A percentile compares a stretch with the other conserved stretches of the same genome.
Conservation (phyloP, 176 grass and related monocot genomes). For the Bolboschoenus planiculmis region DNA sequence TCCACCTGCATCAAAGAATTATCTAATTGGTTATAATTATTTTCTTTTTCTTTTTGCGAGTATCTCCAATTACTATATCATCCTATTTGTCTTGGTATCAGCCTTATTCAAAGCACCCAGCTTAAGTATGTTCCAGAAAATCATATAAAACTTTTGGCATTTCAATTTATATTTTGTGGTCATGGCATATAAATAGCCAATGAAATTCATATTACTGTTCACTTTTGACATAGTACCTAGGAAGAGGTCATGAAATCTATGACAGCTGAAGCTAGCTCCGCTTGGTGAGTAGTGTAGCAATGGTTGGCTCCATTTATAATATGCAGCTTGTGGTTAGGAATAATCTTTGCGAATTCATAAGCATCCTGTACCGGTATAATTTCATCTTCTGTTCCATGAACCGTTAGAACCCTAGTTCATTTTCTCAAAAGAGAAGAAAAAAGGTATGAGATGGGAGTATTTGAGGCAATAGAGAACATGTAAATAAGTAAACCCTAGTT, state of each 20-base stretch:
- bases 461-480: neutral
- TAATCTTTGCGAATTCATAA: constrained; percentile 64
- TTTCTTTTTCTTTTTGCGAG: neutral
- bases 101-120: neutral
- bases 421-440: neutral
- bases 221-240: neutral
- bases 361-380: constrained; percentile 73
- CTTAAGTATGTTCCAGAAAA: neutral
- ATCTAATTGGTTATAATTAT: neutral
- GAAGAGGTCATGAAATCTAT: constrained; percentile 38
- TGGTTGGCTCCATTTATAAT: constrained; percentile 82
- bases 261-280: constrained; percentile 43
- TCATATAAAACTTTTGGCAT: neutral
- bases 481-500: constrained; percentile 57
- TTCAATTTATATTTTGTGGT: neutral
- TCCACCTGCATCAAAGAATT: neutral
- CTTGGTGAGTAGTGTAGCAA: constrained; percentile 62
- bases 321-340: constrained; percentile 62
- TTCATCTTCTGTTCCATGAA: constrained; percentile 80
- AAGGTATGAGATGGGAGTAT: neutral
- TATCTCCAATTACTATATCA: neutral
- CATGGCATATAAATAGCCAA: neutral
- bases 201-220: neutral
- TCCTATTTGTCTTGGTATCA: neutral
- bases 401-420: constrained; percentile 49